Evolutionary conservation across 2,329 filamentous ascomycete genomes (phyloP), one percentile per base, ranked within the genome.

Genomic region (Exophiala aquamarina): DNA sequence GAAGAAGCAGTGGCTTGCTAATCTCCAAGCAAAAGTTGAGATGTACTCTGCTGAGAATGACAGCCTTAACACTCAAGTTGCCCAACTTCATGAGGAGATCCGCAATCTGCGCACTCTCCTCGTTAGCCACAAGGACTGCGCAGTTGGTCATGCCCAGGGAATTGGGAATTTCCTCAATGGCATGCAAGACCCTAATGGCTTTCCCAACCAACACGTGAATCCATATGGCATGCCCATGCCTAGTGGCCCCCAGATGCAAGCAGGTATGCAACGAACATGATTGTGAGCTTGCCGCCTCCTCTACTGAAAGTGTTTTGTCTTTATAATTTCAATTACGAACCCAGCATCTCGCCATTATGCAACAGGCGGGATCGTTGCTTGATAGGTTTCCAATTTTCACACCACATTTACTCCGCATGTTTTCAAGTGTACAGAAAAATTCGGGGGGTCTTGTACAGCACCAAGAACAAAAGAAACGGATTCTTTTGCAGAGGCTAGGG

Each of bases 1-100:
- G 15, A 98, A 98, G 78, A 98, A 98, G 78, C 93, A 97, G 66
- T 98, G 93, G 93, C 80, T 97, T 48, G 87, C 88, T 23, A 97
- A 95, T 59, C 78, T 98, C 1, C 93, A 98, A 67, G 82, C 82
- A 46, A 97, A 97, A 69, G 92, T 97, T 13, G 93, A 98, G 67
- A 78, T 95, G 57, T 97, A 90, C 63, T 91, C 86, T 54, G 85
- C 79, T 1, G 93, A 98, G 69, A 97, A 97, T 55, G 93, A 98
- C 63, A 83, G 83, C 1, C 77, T 98, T 26, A 88, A 85, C 14
- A 78, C 84, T 3, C 92, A 93, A 54, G 90, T 97, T 49, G 86
- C 86, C 1, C 83, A 88, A 58, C 73, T 97, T 4, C 81, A 90
- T 20, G 92, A 97, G 63, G 93, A 98, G 64, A 88, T 97, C 50